Base-by-base conservation (phyloP, 495 filamentous ascomycete species). In the Penicillium simplicissimum region DNA sequence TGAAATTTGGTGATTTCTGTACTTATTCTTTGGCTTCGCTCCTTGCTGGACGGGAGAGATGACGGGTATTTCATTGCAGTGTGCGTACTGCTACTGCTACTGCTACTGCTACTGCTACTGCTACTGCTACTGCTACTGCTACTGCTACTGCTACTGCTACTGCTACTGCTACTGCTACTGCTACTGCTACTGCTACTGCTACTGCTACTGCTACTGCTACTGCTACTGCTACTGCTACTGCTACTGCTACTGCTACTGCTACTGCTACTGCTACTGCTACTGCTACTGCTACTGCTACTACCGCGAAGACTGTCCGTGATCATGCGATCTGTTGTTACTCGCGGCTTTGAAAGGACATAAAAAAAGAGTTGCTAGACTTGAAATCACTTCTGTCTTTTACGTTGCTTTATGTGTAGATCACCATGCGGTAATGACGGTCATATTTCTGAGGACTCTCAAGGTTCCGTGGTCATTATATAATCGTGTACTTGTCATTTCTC, bases 21-120 rank as follows among this genome's bases (percentile, higher is more conserved):
- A 23, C 9, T 7, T 45, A n/a, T 8, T 9, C 3, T 45, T 45
- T 21, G 42, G 19, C 25, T 33, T 47, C 11, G 14, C 23, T 57
- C 40, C 55, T 57, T 57, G n/a, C 55, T 45, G 55, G 38, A 42
- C 53, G 38, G 25, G 19, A 57, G 28, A 52, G 28, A 53, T 21
- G 23, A 49, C 3, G 23, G 10, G 49, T 15, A 35, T 34, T 19
- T 25, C 19, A 25, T 19, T 55, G 45, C 34, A 40, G 52, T 34
- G 35, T 37, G 38, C 19, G 31, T 48, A 31, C 23, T 13, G 13
- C 19, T 13, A n/a, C n/a, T n/a, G n/a, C n/a, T n/a, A n/a, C n/a
- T n/a, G n/a, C n/a, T n/a, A n/a, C n/a, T n/a, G n/a, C n/a, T n/a
- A n/a, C n/a, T n/a, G n/a, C n/a, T n/a, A n/a, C n/a, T n/a, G n/a